Conservation (phyloP, 2,329 filamentous ascomycete genomes). For the Neonectria neomacrospora region DNA sequence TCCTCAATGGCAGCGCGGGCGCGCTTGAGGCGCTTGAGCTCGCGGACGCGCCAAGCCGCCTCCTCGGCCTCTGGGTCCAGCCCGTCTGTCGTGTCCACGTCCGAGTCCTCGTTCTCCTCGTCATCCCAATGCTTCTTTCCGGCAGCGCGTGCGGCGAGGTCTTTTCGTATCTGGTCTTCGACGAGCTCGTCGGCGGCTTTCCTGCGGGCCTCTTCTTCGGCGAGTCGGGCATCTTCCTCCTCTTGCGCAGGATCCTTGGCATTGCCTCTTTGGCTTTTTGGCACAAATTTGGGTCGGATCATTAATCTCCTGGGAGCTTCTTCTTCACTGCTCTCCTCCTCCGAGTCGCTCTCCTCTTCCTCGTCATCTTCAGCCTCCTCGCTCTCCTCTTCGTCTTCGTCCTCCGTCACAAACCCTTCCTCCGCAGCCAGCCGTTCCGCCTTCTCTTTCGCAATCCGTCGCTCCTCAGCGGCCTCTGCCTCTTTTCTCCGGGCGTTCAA, state of each 20-base stretch:
- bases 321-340: constrained; percentile 65
- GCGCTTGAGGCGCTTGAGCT: constrained; percentile 88
- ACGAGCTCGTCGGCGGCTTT: constrained; percentile 82
- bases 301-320: constrained; percentile 67
- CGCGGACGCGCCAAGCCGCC: constrained; percentile 93
- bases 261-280: constrained; percentile 64
- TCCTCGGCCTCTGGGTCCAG: constrained; percentile 88
- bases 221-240: constrained; percentile 51
- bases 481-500: constrained; percentile 59
- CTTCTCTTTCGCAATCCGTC: constrained; percentile 59
- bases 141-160: constrained; percentile 77
- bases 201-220: constrained; percentile 71
- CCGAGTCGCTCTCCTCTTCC: constrained; percentile 54
- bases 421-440: constrained; percentile 65
- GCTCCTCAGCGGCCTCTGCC: constrained; percentile 59
- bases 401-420: constrained; percentile 72
- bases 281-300: constrained; percentile 72
- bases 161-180: constrained; percentile 87
- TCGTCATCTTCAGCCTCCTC: constrained; percentile 49
- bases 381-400: constrained; percentile 56
- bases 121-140: constrained; percentile 91
- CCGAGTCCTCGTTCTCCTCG: constrained; percentile 73
- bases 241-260: constrained; percentile 46
- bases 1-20: constrained; percentile 86
- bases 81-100: constrained; percentile 90